phyloP scores from a whole-genome alignment of 2,329 filamentous ascomycete species.

The Claviceps capensis region DNA sequence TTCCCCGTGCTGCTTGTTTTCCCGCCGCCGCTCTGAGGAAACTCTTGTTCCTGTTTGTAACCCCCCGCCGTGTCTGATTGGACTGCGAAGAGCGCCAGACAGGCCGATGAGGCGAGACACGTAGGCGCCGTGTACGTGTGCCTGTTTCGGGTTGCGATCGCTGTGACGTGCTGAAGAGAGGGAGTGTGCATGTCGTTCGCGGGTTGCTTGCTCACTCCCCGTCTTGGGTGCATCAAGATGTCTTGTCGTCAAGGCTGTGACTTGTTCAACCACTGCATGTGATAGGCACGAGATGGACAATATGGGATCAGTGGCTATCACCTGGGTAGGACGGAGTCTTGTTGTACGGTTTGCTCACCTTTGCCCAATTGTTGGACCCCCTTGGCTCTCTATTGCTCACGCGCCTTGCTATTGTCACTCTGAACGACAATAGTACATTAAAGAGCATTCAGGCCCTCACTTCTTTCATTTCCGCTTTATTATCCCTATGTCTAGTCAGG shows the following conservation, averaged over 20 bases:
- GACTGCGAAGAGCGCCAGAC: background rate
- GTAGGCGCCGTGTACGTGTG: background rate
- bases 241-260: background rate
- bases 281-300: background rate
- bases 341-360: background rate
- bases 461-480: background rate
- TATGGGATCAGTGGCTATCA: conserved; percentile 1
- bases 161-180: background rate
- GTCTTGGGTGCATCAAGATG: background rate
- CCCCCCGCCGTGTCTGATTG: background rate
- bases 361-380: too few relatives aligned
- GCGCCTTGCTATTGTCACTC: conserved; percentile 1
- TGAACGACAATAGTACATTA: conserved; percentile 1
- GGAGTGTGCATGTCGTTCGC: background rate
- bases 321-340: background rate
- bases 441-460: background rate
- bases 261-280: background rate
- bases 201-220: conserved; percentile 1
- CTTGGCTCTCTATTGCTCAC: background rate
- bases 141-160: background rate
- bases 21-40: too few relatives aligned
- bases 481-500: background rate
- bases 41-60: background rate
- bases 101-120: background rate
- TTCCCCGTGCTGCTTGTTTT: background rate